Percentiles rank a stretch among this genome's conserved stretches.
These are phyloP conservation scores for Suillus discolor DNA, from an alignment of 768 basidiomycete species.

Conservation along the genomic window DNA sequence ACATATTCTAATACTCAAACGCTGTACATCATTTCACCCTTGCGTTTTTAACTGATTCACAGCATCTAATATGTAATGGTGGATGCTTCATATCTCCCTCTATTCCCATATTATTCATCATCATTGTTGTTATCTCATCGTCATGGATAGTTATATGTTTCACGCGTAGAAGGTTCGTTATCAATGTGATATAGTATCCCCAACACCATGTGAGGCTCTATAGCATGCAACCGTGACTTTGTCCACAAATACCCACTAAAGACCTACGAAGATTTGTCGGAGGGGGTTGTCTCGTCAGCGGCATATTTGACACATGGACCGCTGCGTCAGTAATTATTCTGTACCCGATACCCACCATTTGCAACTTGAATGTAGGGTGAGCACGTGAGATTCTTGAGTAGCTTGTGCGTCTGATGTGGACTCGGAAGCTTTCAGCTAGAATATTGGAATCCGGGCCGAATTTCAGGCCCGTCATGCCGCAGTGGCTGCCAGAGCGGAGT, in stretches of 20 bases:
- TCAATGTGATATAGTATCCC: background rate
- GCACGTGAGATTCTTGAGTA: no score
- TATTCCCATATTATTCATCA: constrained; percentile 8
- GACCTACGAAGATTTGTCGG: background rate
- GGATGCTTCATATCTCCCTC: constrained; percentile 17
- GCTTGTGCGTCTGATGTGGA: no score
- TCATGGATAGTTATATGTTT: constrained; percentile 2
- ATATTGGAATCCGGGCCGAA: no score
- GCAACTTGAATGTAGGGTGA: background rate
- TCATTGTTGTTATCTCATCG: constrained; percentile 2
- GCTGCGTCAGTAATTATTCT: background rate
- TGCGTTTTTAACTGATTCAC: constrained; percentile 18
- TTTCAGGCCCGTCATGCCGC: no score
- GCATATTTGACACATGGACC: background rate
- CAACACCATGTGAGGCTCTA: background rate
- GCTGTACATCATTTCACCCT: constrained; percentile 15
- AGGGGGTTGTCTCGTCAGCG: background rate
- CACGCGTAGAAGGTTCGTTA: background rate
- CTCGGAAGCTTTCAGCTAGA: no score
- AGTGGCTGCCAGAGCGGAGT: no score
- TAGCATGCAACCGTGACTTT: background rate
- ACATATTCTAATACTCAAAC: constrained; percentile 7
- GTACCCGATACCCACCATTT: background rate
- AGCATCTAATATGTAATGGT: constrained; percentile 22
- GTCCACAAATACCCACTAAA: no score